A percentile compares a stretch with the other conserved stretches of the same genome.
Evolutionary conservation across 169 alveolate species (phyloP).

Genomic region (Amoebophrya sp.): DNA sequence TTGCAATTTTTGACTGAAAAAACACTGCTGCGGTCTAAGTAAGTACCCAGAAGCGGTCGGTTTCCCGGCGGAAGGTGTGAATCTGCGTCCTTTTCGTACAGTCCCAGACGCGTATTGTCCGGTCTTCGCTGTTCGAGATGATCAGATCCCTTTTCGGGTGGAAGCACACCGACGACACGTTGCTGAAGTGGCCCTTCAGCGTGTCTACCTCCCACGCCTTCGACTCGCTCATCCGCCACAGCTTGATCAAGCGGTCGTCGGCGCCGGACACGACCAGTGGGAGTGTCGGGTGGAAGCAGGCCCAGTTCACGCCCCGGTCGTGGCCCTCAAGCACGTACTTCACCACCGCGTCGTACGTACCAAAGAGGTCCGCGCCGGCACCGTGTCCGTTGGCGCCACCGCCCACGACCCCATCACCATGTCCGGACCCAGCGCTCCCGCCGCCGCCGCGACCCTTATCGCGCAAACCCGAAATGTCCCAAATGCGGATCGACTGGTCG

Average conservation of each 20-base stretch:
- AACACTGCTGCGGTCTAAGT: no score
- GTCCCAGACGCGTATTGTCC: constrained; percentile 85
- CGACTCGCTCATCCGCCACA: constrained; percentile 56
- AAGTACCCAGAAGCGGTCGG: constrained; percentile 77
- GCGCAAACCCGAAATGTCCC: constrained; percentile 73
- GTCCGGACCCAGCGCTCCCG: not conserved
- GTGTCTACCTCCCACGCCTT: constrained; percentile 87
- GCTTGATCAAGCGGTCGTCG: constrained; percentile 44
- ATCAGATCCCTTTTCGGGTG: constrained; percentile 74
- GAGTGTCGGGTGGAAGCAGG: constrained; percentile 76
- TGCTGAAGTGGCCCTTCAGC: constrained; percentile 79
- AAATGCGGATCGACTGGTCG: constrained; percentile 84
- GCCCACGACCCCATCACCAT: not conserved
- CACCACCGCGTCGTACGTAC: constrained; percentile 79
- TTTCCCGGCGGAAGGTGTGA: constrained; percentile 61
- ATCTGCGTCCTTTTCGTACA: constrained; percentile 67
- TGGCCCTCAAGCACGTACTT: constrained; percentile 85
- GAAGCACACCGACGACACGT: constrained; percentile 79
- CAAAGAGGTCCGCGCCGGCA: constrained; percentile 57
- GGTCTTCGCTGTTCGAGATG: constrained; percentile 80
- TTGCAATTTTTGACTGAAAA: no score
- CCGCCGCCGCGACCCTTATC: constrained; percentile 6
- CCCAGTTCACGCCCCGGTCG: constrained; percentile 94
- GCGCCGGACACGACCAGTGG: constrained; percentile 77
- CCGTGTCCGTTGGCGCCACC: constrained; percentile 1